These are phyloP conservation scores for Cladophialophora psammophila DNA, from an alignment of 2,329 filamentous ascomycete genomes.

Conservation along the genomic window DNA sequence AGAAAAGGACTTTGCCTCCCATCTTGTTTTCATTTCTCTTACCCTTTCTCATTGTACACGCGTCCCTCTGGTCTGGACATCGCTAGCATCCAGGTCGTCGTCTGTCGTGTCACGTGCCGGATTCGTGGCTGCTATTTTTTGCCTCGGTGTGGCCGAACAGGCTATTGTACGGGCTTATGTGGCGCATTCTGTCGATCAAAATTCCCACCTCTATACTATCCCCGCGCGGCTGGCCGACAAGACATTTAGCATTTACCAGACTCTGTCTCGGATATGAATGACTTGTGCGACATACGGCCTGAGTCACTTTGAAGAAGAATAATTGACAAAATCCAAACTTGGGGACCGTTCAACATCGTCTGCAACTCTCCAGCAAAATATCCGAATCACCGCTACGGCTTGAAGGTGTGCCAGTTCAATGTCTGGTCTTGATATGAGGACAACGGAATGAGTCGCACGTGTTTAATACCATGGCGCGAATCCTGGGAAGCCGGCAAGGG, in stretches of 20 bases:
- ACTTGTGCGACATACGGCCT: conserved; percentile 29
- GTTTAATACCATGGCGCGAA: conserved; percentile 12
- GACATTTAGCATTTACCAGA: conserved; percentile 6
- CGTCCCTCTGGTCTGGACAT: conserved; percentile 12
- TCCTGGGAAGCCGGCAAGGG: conserved; percentile 24
- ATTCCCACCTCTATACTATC: conserved; percentile 13
- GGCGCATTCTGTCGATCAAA: conserved; percentile 28
- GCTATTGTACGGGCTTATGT: conserved; percentile 22
- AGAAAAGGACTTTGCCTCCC: conserved; percentile 26
- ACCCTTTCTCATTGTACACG: conserved; percentile 15
- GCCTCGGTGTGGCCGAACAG: conserved; percentile 29
- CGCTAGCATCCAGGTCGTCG: neutral
- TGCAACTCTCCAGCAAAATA: neutral
- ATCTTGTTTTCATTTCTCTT: conserved; percentile 20
- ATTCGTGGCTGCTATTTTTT: conserved; percentile 25
- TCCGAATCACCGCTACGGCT: neutral
- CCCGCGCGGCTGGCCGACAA: conserved; percentile 1
- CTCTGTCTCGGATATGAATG: conserved; percentile 28
- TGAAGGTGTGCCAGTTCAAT: conserved; percentile 7
- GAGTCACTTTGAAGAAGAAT: conserved; percentile 13
- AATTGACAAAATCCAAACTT: conserved; percentile 7
- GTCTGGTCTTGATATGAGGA: conserved; percentile 8
- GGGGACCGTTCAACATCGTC: neutral
- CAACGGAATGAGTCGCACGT: conserved; percentile 28
- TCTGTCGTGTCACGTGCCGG: conserved; percentile 29